Evolutionary conservation across 78 protist genomes (phyloP).

Genomic region (Polysphondylium violaceum): DNA sequence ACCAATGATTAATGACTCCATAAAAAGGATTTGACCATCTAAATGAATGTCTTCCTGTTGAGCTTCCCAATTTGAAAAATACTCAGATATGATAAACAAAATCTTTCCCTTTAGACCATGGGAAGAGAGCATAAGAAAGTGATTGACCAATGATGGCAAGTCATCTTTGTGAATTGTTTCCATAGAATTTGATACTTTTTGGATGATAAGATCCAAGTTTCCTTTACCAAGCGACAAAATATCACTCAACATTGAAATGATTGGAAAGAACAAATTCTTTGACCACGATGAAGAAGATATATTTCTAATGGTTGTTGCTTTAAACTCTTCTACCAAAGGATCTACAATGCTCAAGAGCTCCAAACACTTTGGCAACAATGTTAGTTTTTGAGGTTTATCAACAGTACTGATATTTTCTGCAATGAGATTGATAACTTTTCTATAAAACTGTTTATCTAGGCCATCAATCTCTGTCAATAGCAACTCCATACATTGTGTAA

Average conservation of each 20-base stretch:
- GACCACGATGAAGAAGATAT: slow-evolving; percentile 16
- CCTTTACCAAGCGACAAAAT: slow-evolving; percentile 1
- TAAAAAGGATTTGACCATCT: background rate
- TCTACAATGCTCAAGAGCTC: background rate
- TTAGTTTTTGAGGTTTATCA: background rate
- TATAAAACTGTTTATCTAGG: background rate
- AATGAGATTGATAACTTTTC: slow-evolving; percentile 6
- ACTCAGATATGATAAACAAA: slow-evolving; percentile 1
- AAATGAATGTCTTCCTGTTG: background rate
- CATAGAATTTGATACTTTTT: background rate
- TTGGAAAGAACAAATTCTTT: background rate
- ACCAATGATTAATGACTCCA: background rate
- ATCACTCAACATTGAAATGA: slow-evolving; percentile 22
- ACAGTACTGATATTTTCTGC: background rate
- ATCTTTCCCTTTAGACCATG: slow-evolving; percentile 56
- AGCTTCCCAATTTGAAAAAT: background rate
- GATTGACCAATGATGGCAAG: slow-evolving; percentile 1
- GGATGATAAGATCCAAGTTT: background rate
- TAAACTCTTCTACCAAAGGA: slow-evolving; percentile 7
- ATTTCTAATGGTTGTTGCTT: background rate
- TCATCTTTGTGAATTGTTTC: background rate
- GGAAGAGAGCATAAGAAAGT: slow-evolving; percentile 22
- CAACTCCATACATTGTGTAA: slow-evolving; percentile 24
- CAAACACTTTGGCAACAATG: slow-evolving; percentile 23
- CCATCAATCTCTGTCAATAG: slow-evolving; percentile 40